Evolutionary conservation across 2,329 filamentous ascomycete genomes (phyloP).

Genomic region (Calonectria pseudoturangicola): DNA sequence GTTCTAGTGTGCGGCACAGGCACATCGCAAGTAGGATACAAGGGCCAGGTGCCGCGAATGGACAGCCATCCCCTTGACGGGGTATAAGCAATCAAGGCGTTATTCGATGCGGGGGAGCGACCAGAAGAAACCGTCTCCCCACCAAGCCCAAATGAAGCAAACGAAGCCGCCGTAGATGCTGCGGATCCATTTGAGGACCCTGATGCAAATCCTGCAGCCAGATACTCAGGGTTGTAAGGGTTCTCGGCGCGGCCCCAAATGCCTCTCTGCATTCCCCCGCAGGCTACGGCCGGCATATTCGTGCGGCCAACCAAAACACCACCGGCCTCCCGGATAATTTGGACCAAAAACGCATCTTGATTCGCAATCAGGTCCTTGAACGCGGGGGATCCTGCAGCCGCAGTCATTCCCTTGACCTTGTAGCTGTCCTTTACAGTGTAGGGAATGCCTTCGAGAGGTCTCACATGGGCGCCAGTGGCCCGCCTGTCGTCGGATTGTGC

Average conservation of each 20-base stretch:
- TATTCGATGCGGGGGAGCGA: conserved; percentile 73
- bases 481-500: conserved; percentile 52
- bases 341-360: conserved; percentile 71
- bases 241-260: conserved; percentile 73
- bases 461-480: conserved; percentile 23
- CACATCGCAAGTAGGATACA: conserved; percentile 74
- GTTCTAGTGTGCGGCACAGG: conserved; percentile 71
- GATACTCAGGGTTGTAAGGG: conserved; percentile 72
- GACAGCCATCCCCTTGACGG: conserved; percentile 72
- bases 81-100: conserved; percentile 73
- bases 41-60: conserved; percentile 71
- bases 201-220: conserved; percentile 73
- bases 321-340: conserved; percentile 62
- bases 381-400: conserved; percentile 72
- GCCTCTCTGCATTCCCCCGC: conserved; percentile 75
- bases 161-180: conserved; percentile 68
- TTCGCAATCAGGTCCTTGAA: conserved; percentile 69
- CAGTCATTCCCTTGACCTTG: conserved; percentile 71
- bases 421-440: conserved; percentile 75
- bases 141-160: conserved; percentile 72
- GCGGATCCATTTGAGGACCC: conserved; percentile 75
- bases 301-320: conserved; percentile 66
- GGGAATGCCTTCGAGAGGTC: conserved; percentile 71
- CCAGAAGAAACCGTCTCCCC: conserved; percentile 74
- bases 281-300: conserved; percentile 75